Evolutionary conservation across 441 rosid species (phyloP).

Genomic region (Euphorbia celastroides): DNA sequence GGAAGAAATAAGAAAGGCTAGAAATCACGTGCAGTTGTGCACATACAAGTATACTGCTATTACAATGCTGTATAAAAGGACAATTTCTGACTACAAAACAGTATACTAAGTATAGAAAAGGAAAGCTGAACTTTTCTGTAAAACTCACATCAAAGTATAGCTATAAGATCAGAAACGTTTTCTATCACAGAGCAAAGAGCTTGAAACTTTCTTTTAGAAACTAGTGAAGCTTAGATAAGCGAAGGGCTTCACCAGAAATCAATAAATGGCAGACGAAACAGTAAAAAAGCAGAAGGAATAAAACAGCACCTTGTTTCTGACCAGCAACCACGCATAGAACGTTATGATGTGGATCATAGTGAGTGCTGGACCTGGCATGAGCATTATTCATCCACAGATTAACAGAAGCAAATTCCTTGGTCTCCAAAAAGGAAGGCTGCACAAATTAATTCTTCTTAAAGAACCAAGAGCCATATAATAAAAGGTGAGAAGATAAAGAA

Average conservation of each 20-base stretch:
- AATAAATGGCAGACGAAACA: neutral
- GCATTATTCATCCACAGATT: constrained; percentile 90
- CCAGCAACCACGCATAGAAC: constrained; percentile 70
- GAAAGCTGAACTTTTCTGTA: neutral
- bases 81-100: neutral
- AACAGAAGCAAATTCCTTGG: constrained; percentile 54
- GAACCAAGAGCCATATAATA: constrained; percentile 7
- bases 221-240: neutral
- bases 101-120: neutral
- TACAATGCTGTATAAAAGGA: neutral
- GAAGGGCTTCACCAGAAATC: neutral
- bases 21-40: neutral
- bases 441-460: constrained; percentile 20
- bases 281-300: constrained; percentile 2
- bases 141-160: neutral
- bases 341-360: constrained; percentile 92
- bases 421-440: constrained; percentile 59
- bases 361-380: constrained; percentile 71
- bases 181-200: neutral
- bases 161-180: constrained; percentile 2
- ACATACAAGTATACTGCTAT: neutral
- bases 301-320: constrained; percentile 57
- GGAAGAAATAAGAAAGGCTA: constrained; percentile 6
- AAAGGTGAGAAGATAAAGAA: constrained; percentile 5
- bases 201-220: neutral